Base-by-base conservation (phyloP, 768 basidiomycete species). In the Phanerochaete sordida region DNA sequence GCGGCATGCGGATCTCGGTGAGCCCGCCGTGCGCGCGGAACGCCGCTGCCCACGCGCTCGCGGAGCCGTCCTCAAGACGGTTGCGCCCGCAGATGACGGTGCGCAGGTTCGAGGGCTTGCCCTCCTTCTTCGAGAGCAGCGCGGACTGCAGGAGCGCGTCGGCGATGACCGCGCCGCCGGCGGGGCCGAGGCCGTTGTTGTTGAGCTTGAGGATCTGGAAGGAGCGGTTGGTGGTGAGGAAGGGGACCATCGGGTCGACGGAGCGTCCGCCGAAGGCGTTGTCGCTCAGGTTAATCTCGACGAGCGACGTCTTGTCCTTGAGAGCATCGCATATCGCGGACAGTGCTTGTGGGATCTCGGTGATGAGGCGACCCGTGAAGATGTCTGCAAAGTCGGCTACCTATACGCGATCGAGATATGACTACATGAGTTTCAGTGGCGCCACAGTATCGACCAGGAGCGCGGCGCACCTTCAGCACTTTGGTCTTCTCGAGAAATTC, bases 241-340 rank as follows among this genome's bases (percentile, higher is more conserved):
- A 91, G 19, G 87, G 87, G 53, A 95, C 94, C 75, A 98, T 89
- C 46, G 95, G 93, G 65, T 95, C 93, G 24, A 95, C 95, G 31
- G 91, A 94, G 68, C 95, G 88, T 33, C 93, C 94, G 23, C 96
- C 96, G 64, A 98, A 98, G 11, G 96, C 96, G 65, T 99, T 99
- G 72, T 98, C 96, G 68, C 86, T 90, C 55, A 99, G 84, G 72
- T 98, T 84, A 67, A 99, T 82, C 74, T 94, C 91, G 56, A 89
- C 79, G 50, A 99, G 87, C 2, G 88, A 84, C 3, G 85, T 81
- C 68, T 92, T 92, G 67, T 84, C 80, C 67, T 85, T 85, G 62
- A 99, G 84, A 13, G 95, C 86, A 67, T 93, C 85, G 72, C 95
- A 97, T 65, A 99, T 84, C 35, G 91, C 88, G 37, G 86, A 82